These are phyloP conservation scores for Mycena metata DNA, from an alignment of 768 basidiomycete genomes.

Conservation along the genomic window DNA sequence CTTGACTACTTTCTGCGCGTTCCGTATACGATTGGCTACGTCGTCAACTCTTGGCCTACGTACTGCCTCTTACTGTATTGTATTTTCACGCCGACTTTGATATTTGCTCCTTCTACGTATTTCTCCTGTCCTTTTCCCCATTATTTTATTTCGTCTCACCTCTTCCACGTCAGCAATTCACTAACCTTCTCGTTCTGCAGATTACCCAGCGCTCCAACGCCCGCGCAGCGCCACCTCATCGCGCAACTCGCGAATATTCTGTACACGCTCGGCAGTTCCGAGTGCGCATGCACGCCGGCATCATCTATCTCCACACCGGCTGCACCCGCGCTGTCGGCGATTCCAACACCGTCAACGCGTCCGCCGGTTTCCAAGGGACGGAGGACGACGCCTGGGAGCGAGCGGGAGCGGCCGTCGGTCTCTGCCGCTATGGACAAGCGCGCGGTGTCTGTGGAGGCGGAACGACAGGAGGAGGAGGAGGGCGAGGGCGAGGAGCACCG, in stretches of 20 bases:
- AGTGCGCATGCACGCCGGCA: conserved; percentile 72
- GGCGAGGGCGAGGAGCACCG: conserved; percentile 16
- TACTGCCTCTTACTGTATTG: too few relatives aligned
- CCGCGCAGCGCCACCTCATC: conserved; percentile 65
- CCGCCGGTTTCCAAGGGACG: background rate
- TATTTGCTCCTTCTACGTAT: too few relatives aligned
- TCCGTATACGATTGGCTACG: too few relatives aligned
- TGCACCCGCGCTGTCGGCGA: background rate
- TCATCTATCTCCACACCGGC: conserved; percentile 39
- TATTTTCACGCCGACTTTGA: too few relatives aligned
- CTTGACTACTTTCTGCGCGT: too few relatives aligned
- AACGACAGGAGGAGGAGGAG: conserved; percentile 26
- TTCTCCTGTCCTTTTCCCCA: background rate
- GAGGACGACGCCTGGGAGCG: background rate
- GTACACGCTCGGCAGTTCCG: conserved; percentile 69
- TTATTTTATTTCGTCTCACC: background rate
- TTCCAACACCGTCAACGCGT: too few relatives aligned
- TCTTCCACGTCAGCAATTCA: background rate
- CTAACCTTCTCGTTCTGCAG: background rate
- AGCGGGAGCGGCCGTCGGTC: background rate
- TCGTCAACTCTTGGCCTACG: too few relatives aligned
- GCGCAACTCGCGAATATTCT: conserved; percentile 79
- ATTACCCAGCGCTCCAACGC: conserved; percentile 52
- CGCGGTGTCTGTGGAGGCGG: background rate
- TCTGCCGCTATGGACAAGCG: too few relatives aligned